These are phyloP conservation scores for Leishmania gerbilli DNA, from an alignment of 208 protist species.

Conservation along the genomic window DNA sequence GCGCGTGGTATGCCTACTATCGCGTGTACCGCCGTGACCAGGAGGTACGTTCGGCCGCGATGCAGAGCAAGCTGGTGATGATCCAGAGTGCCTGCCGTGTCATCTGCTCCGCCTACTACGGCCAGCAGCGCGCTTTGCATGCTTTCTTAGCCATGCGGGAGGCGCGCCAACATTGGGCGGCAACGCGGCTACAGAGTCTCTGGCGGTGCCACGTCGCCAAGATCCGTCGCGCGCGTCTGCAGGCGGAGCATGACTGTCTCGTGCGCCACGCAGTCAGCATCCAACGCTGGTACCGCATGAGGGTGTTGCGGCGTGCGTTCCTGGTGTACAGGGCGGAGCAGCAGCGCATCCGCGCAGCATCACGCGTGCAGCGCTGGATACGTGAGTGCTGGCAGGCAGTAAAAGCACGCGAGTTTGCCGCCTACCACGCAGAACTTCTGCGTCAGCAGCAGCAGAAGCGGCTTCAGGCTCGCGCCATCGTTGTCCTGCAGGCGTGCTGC, in stretches of 20 bases:
- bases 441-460: slow-evolving; percentile 46
- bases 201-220: slow-evolving; percentile 73
- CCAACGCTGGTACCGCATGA: slow-evolving; percentile 72
- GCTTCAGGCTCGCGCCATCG: slow-evolving; percentile 41
- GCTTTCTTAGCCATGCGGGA: slow-evolving; percentile 33
- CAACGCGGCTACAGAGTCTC: slow-evolving; percentile 69
- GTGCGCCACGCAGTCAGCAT: slow-evolving; percentile 53
- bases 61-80: slow-evolving; percentile 53
- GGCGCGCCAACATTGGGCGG: slow-evolving; percentile 35
- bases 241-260: slow-evolving; percentile 53
- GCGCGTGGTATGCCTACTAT: slow-evolving; percentile 87
- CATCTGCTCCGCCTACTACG: slow-evolving; percentile 37
- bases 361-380: slow-evolving; percentile 64
- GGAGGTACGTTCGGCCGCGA: slow-evolving; percentile 68
- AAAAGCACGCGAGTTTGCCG: slow-evolving; percentile 67
- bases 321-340: slow-evolving; percentile 44
- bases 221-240: slow-evolving; percentile 59
- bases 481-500: slow-evolving; percentile 57
- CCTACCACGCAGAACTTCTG: slow-evolving; percentile 65
- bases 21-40: slow-evolving; percentile 73
- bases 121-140: slow-evolving; percentile 32
- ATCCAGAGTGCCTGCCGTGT: slow-evolving; percentile 64
- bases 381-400: slow-evolving; percentile 38
- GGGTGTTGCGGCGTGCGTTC: slow-evolving; percentile 52
- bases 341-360: slow-evolving; percentile 45